phyloP scores from a whole-genome alignment of 225 moss, liverwort and hornwort genomes.

The Anthoceros angustus region DNA sequence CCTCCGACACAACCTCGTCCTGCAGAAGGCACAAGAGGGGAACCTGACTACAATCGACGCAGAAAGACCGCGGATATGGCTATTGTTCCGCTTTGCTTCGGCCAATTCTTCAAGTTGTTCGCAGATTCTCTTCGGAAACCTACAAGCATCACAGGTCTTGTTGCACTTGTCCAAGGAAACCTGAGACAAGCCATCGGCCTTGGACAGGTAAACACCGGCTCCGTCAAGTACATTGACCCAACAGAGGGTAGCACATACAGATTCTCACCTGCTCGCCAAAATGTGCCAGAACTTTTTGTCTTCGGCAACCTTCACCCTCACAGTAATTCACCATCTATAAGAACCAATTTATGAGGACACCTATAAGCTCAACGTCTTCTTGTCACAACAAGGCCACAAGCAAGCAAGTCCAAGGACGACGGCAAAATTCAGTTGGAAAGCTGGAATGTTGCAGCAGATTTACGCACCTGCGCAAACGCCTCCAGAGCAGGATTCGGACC shows the following conservation, averaged over 20 bases:
- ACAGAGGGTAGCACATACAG: background rate
- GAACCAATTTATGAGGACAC: background rate
- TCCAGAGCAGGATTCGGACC: conserved; percentile 39
- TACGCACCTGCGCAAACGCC: conserved; percentile 27
- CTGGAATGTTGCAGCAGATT: too few relatives aligned
- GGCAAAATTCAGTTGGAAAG: too few relatives aligned
- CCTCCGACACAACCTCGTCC: background rate
- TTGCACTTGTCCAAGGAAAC: conserved; percentile 35
- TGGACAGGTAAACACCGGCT: background rate
- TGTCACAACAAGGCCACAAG: too few relatives aligned
- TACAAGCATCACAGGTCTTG: conserved; percentile 53
- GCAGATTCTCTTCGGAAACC: conserved; percentile 29
- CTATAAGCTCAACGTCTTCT: too few relatives aligned
- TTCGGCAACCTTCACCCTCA: conserved; percentile 43
- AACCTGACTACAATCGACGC: conserved; percentile 26
- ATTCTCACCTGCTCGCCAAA: conserved; percentile 41
- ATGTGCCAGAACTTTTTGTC: conserved; percentile 44
- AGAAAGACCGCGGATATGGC: conserved; percentile 28
- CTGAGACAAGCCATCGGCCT: conserved; percentile 12
- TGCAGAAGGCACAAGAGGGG: background rate
- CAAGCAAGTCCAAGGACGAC: too few relatives aligned
- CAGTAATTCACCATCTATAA: conserved; percentile 46
- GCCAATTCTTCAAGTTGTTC: conserved; percentile 29
- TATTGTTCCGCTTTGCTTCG: conserved; percentile 15
- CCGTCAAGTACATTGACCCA: background rate